Conservation (phyloP, 2,329 filamentous ascomycete genomes). For the Myriangium duriaei region DNA sequence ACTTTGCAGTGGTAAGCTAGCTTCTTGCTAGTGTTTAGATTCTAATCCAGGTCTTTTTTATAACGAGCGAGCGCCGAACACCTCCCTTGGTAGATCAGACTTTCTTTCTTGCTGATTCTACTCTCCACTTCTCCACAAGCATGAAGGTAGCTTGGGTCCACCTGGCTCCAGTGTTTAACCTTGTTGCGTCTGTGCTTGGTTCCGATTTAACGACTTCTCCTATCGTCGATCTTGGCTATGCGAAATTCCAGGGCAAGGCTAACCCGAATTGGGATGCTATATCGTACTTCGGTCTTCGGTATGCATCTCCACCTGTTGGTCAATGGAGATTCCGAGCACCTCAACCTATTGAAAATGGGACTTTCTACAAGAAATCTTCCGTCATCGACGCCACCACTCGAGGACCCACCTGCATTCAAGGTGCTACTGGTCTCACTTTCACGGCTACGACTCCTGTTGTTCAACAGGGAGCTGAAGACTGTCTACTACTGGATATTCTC, state of each 20-base stretch:
- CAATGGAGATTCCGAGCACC: slow-evolving; percentile 23
- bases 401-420: slow-evolving; percentile 20
- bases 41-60: no score
- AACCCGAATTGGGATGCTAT: slow-evolving; percentile 3
- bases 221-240: slow-evolving; percentile 14
- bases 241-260: slow-evolving; percentile 9
- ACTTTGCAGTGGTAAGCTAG: no score
- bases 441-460: slow-evolving; percentile 7
- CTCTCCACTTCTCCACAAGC: no score
- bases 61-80: no score
- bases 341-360: slow-evolving; percentile 17
- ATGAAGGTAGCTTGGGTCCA: no score
- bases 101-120: no score
- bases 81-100: no score
- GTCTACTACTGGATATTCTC: slow-evolving; percentile 29
- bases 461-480: slow-evolving; percentile 26
- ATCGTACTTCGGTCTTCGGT: slow-evolving; percentile 20
- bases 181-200: no score
- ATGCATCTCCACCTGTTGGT: slow-evolving; percentile 20
- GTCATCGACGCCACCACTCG: slow-evolving; percentile 18
- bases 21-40: no score
- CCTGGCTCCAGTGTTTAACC: no score
- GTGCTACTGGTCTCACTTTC: slow-evolving; percentile 12
- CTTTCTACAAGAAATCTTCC: slow-evolving; percentile 13
- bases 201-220: no score